Base-by-base conservation (phyloP, 345 rosid genomes). In the Arabidopsis suecica region DNA sequence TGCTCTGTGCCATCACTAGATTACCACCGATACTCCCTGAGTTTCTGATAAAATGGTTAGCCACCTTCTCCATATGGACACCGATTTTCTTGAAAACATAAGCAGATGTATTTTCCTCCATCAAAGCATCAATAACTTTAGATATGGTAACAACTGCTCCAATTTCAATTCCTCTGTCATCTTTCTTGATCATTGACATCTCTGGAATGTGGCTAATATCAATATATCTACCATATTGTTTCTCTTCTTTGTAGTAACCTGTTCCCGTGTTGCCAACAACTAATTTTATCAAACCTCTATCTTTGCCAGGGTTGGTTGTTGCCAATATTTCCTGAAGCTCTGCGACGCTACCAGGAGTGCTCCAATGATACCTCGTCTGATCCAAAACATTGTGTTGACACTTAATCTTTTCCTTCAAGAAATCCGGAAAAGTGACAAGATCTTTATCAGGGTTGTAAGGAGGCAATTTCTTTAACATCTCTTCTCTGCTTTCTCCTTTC, bases 81-180 rank as follows among this genome's bases (percentile, higher is more conserved):
- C 89, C 93, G 58, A 91, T 76, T 68, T 82, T 91, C 71, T 60
- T 76, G 49, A 82, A 87, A 45, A 87, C 71, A 49, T 70, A 59
- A 13, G 65, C 74, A 40, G 63, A 55, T 12, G 65, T 56, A 18
- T 53, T 66, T 49, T 76, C 82, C 57, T 80, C 84, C 62, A 75
- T 89, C 83, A 94, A 65, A 66, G 86, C 88, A 78, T 86, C 87
- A 42, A 94, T 85, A 44, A 73, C 87, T 56, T 84, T 88, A 14
- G 92, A 86, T 67, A 94, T 90, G 5, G 95, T 87, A 40, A 90
- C 92, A 48, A 89, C 65, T 71, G 96, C 93, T 62, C 98, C 98
- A 20, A 91, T 82, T 76, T 87, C 88, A 59, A 90, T 77, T 30
- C 92, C 90, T 10, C 71, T 55, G 33, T 65, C 77, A 73, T 84